A percentile compares a stretch with the other conserved stretches of the same genome.
These are phyloP conservation scores for Ustilago xerochloae DNA, from an alignment of 1,284 basidiomycete genomes.

Conservation along the genomic window DNA sequence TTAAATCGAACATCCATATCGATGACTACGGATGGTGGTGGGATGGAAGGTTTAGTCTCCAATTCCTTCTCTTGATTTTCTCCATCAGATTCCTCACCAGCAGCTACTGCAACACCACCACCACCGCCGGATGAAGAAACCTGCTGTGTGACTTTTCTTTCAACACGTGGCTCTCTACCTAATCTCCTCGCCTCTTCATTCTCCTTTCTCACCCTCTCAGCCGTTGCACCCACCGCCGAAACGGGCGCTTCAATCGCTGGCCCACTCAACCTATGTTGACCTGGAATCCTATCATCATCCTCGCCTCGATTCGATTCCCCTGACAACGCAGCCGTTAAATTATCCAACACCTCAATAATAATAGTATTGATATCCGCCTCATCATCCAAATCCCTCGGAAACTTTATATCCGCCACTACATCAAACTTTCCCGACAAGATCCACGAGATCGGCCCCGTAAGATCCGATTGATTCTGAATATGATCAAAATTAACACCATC, in stretches of 20 bases:
- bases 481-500: conserved; percentile 98
- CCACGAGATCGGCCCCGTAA: conserved; percentile 89
- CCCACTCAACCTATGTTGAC: conserved; percentile 85
- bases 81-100: conserved; percentile 14
- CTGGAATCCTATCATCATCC: conserved; percentile 77
- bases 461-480: conserved; percentile 82
- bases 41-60: conserved; percentile 25
- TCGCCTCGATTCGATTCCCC: conserved; percentile 33
- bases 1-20: conserved; percentile 96
- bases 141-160: conserved; percentile 6
- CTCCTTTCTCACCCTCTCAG: conserved; percentile 58
- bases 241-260: conserved; percentile 83
- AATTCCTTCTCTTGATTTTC: background rate
- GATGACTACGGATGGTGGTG: conserved; percentile 73
- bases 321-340: conserved; percentile 72
- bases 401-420: conserved; percentile 94
- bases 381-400: conserved; percentile 83
- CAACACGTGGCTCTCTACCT: conserved; percentile 18
- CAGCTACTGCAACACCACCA: background rate
- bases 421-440: conserved; percentile 96
- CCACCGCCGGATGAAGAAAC: too few relatives aligned
- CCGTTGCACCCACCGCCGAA: conserved; percentile 59
- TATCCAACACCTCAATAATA: conserved; percentile 88
- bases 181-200: conserved; percentile 41
- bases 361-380: conserved; percentile 81